A percentile compares a stretch with the other conserved stretches of the same genome.
These are phyloP conservation scores for Cenococcum geophilum DNA, from an alignment of 495 filamentous ascomycete species.

Conservation along the genomic window DNA sequence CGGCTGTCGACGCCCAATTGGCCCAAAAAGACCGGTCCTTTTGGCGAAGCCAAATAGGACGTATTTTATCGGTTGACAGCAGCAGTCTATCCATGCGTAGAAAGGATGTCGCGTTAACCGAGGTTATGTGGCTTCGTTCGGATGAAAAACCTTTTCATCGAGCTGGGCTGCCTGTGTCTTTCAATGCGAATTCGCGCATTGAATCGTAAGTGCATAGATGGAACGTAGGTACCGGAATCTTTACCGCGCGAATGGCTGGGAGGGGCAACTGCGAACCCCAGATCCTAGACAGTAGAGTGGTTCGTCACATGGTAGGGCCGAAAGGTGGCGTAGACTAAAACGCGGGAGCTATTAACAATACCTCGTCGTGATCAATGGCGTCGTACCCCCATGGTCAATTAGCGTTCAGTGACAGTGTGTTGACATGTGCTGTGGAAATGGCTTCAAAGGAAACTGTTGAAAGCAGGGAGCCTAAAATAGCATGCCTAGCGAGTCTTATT, in stretches of 20 bases:
- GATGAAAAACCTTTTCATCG: background rate
- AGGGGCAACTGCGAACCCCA: background rate
- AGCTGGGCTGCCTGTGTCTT: background rate
- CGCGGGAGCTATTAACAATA: background rate
- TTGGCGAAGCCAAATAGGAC: too few relatives aligned
- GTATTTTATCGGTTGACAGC: too few relatives aligned
- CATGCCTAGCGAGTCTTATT: background rate
- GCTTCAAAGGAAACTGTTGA: too few relatives aligned
- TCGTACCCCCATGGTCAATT: background rate
- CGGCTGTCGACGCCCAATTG: too few relatives aligned
- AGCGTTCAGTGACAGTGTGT: too few relatives aligned
- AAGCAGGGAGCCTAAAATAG: background rate
- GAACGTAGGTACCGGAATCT: background rate
- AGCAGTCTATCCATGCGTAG: conserved; percentile 60
- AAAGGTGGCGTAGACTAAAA: background rate
- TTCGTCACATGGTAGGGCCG: background rate
- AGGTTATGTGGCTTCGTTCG: background rate
- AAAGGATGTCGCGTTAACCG: background rate
- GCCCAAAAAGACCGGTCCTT: too few relatives aligned
- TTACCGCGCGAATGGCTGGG: background rate
- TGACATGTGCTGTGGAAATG: too few relatives aligned
- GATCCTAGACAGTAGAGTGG: background rate
- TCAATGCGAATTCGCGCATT: background rate
- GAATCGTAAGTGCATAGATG: background rate
- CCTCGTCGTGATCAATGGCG: background rate